These are phyloP conservation scores for Rhizopogon hawkerae DNA, from an alignment of 1,284 basidiomycete genomes.

Conservation along the genomic window DNA sequence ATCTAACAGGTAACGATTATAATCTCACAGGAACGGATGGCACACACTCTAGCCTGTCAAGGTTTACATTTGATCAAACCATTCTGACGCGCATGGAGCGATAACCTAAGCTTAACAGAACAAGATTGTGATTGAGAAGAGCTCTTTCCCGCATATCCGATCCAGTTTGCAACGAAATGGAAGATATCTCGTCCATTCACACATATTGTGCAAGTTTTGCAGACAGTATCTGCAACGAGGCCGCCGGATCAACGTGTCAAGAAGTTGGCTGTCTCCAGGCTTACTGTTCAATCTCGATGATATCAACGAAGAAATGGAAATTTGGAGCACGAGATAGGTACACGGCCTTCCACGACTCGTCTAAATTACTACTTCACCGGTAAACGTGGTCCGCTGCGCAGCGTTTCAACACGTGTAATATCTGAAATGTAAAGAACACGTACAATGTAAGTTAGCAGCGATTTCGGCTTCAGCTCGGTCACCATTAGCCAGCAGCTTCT, in stretches of 20 bases:
- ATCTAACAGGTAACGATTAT: too few species aligned
- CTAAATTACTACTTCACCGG: conserved; percentile 33
- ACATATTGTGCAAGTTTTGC: background rate
- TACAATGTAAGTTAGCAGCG: conserved; percentile 84
- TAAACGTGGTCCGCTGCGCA: conserved; percentile 55
- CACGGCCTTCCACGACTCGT: conserved; percentile 14
- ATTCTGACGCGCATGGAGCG: background rate
- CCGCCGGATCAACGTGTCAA: conserved; percentile 1
- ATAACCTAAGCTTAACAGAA: background rate
- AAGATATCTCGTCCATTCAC: conserved; percentile 1
- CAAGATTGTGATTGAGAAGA: conserved; percentile 3
- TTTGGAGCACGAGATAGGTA: conserved; percentile 15
- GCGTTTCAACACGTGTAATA: conserved; percentile 10
- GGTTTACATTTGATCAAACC: background rate
- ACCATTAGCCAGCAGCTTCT: conserved; percentile 92
- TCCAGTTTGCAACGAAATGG: background rate
- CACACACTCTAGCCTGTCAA: background rate
- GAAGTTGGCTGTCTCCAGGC: background rate
- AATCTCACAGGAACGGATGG: background rate
- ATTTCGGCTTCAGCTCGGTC: conserved; percentile 96
- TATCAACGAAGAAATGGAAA: background rate
- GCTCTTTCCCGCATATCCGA: background rate
- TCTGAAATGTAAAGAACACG: conserved; percentile 21
- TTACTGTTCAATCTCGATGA: conserved; percentile 1
- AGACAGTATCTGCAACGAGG: background rate